Evolutionary conservation across 768 basidiomycete species (phyloP).

Genomic region (Xerocomellus intermedius): DNA sequence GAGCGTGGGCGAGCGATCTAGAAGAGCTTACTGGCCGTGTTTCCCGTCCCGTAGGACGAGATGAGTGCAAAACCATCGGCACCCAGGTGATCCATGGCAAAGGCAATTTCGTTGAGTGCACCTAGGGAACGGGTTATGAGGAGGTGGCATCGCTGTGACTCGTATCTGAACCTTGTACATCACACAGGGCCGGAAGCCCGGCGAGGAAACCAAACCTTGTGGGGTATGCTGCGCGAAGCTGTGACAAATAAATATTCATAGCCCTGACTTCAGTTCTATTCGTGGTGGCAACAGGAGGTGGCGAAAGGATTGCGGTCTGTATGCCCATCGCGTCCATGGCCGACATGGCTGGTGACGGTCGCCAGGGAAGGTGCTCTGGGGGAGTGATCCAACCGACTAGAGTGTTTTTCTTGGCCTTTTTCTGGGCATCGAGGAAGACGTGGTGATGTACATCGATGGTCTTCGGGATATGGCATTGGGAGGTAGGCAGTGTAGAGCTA

Average conservation of each 20-base stretch:
- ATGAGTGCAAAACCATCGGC: slow-evolving; percentile 66
- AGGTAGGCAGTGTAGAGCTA: background rate
- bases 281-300: slow-evolving; percentile 53
- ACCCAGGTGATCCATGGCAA: slow-evolving; percentile 56
- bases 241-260: slow-evolving; percentile 47
- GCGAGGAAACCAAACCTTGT: slow-evolving; percentile 70
- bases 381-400: slow-evolving; percentile 63
- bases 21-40: slow-evolving; percentile 46
- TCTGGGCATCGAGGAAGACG: slow-evolving; percentile 55
- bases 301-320: slow-evolving; percentile 62
- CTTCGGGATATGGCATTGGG: slow-evolving; percentile 2
- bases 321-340: slow-evolving; percentile 62
- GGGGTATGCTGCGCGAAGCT: slow-evolving; percentile 49
- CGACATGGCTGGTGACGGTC: slow-evolving; percentile 51
- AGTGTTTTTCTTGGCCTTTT: slow-evolving; percentile 45
- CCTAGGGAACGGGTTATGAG: slow-evolving; percentile 37
- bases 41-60: slow-evolving; percentile 63
- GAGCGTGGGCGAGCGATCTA: background rate
- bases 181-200: slow-evolving; percentile 57
- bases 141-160: background rate
- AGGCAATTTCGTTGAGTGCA: slow-evolving; percentile 56
- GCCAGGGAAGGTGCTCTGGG: slow-evolving; percentile 65
- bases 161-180: slow-evolving; percentile 50
- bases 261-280: slow-evolving; percentile 43
- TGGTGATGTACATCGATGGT: slow-evolving; percentile 76